Evolutionary conservation across 1,284 basidiomycete species (phyloP), one percentile per base, ranked within the genome.

Genomic region (Apiotrichum veenhuisii): DNA sequence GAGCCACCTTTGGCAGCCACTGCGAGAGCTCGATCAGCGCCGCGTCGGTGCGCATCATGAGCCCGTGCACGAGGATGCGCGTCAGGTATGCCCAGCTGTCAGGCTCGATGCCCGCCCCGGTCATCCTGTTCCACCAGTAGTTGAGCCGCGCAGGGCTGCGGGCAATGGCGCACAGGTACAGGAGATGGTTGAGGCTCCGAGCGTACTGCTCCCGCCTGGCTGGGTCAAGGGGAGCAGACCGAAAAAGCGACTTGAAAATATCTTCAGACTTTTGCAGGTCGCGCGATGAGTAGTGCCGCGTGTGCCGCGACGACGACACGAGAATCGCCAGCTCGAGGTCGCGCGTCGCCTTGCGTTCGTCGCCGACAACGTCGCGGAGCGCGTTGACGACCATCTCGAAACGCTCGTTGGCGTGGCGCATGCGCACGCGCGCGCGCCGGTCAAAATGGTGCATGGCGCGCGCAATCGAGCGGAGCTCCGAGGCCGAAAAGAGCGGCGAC

Each of bases 161-260:
- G 7, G 63, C 52, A 18, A 68, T 30, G 3, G 70, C 67, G 25
- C 63, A 64, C 2, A 73, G 57, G 47, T 69, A 69, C 18, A 74
- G 63, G 45, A 73, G 37, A 50, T 71, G 63, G 50, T 72, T 71
- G 34, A 73, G 51, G 26, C 60, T 47, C 25, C 58, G 61, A 25
- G 51, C 27, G 46, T 66, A 69, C 50, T 54, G 52, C 27, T 47
- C 38, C 38, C 53, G 30, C 11, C 41, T 51, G 22, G 45, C 44
- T 15, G 37, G 18, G 52, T 64, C 56, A n/a, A 40, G 48, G n/a
- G 47, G 50, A 10, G 47, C 48, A 3, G 12, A 17, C 15, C 53
- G 62, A 45, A 61, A 68, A 26, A 64, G 50, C 7, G 41, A 38
- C 17, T n/a, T 14, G 34, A 67, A 64, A 11, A 41, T 27, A 9